Evolutionary conservation across 305 asterid genomes (phyloP), one percentile per base, ranked within the genome.

Genomic region (Ilex paraguariensis): DNA sequence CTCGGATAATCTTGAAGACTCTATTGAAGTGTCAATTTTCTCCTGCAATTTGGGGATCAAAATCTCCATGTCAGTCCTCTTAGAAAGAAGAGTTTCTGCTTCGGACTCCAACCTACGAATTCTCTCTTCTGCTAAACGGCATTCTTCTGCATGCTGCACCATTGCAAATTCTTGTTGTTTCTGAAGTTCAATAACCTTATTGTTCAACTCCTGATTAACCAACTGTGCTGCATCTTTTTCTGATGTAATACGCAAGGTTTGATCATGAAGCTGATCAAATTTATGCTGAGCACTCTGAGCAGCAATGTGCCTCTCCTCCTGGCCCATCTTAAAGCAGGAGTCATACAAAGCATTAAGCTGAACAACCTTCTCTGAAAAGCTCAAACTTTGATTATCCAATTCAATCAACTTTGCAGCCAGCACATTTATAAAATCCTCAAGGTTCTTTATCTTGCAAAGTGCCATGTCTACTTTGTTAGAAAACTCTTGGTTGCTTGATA

Each of bases 61-160:
- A 52, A 68, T 67, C 64, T 82, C 93, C 93, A 86, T 76, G 59
- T 85, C 93, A 57, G 62, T 77, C 77, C 80, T 90, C 80, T 84
- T 80, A 52, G 84, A 81, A 67, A 76, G 74, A 68, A 83, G 90
- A 68, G 59, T 65, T 75, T 81, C 82, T 56, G 67, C 83, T 77
- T 88, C 96, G 75, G 85, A 79, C 69, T 86, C 90, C 78, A 86
- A 76, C 66, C 84, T 88, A 70, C 69, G 77, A 54, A 83, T 82
- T 71, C 73, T 84, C 74, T 81, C 91, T 80, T 90, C 98, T 57
- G 88, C 85, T 74, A 88, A 74, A 61, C 74, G 87, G 70, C 95
- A 85, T 79, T 94, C 96, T 77, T 90, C 97, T 52, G 88, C 96
- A 70, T 94, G 96, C 80, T 90, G 96, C 73, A 86, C 96, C 95